A percentile compares a stretch with the other conserved stretches of the same genome.
These are phyloP conservation scores for Lichenothelia convexa DNA, from an alignment of 495 filamentous ascomycete genomes.

Conservation along the genomic window DNA sequence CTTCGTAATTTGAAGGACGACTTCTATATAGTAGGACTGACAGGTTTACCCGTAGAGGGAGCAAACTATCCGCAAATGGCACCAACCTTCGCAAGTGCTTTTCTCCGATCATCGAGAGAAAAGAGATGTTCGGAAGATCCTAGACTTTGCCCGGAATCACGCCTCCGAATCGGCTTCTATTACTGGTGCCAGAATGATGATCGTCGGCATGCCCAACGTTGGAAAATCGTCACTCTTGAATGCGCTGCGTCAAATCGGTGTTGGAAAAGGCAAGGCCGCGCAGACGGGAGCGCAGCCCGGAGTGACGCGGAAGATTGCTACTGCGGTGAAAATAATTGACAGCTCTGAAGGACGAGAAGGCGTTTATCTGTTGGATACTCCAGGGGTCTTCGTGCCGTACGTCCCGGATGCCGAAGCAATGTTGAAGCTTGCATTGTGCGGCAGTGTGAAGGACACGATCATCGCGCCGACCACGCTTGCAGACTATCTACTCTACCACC, in stretches of 20 bases:
- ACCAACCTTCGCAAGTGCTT: constrained; percentile 37
- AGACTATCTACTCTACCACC: constrained; percentile 72
- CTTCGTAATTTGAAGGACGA: background rate
- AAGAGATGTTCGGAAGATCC: constrained; percentile 31
- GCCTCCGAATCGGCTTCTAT: constrained; percentile 31
- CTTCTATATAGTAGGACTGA: background rate
- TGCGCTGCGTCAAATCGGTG: constrained; percentile 50
- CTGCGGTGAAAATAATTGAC: constrained; percentile 59
- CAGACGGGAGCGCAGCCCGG: constrained; percentile 74
- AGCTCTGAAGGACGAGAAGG: constrained; percentile 24
- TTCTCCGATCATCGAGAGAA: constrained; percentile 41
- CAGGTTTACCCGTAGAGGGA: constrained; percentile 18
- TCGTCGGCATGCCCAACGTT: constrained; percentile 96
- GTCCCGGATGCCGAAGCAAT: constrained; percentile 69
- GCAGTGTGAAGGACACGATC: constrained; percentile 76
- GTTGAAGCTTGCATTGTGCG: constrained; percentile 80
- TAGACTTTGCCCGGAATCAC: constrained; percentile 35
- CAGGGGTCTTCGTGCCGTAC: constrained; percentile 86
- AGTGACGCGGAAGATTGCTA: constrained; percentile 69
- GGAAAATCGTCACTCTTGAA: constrained; percentile 88
- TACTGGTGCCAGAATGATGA: constrained; percentile 56
- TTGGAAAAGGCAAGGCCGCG: constrained; percentile 57
- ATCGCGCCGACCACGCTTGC: constrained; percentile 57
- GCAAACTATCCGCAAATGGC: constrained; percentile 36
- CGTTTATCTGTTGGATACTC: constrained; percentile 55